These are phyloP conservation scores for Trichoderma asperellum DNA, from an alignment of 2,329 filamentous ascomycete species.

Conservation along the genomic window DNA sequence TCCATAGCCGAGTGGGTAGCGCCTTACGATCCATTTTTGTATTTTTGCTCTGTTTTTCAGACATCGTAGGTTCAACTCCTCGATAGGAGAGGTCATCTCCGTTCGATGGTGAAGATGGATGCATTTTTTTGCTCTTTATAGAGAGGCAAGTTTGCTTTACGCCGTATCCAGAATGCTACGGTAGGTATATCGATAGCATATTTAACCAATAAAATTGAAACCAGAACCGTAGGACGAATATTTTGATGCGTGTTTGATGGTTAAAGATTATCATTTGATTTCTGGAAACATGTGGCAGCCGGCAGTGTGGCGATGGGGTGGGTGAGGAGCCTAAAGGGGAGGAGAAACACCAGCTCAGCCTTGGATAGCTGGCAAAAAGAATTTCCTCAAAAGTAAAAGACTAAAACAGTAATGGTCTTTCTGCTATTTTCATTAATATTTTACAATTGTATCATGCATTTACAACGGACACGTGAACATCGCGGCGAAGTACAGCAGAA, in stretches of 20 bases:
- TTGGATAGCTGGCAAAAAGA: neutral
- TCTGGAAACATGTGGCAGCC: neutral
- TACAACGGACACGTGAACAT: neutral
- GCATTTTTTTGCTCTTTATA: neutral
- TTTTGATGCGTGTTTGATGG: neutral
- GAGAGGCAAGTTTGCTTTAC: neutral
- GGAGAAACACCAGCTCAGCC: neutral
- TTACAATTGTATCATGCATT: neutral
- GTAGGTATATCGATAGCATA: neutral
- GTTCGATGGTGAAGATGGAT: neutral
- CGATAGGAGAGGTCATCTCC: neutral
- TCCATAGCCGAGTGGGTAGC: neutral
- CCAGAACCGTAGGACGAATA: fast-evolving
- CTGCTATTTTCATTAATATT: neutral
- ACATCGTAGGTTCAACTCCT: neutral
- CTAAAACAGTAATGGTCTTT: too few species aligned
- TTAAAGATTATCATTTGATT: neutral
- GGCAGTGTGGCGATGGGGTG: neutral
- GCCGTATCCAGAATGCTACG: neutral
- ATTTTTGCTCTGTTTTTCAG: neutral
- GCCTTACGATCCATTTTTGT: neutral
- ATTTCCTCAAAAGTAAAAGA: neutral
- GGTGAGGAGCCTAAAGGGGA: neutral
- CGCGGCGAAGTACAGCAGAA: neutral
- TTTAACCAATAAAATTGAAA: neutral